Evolutionary conservation across 2,329 filamentous ascomycete species (phyloP).

Genomic region (Gnomoniopsis sp.): DNA sequence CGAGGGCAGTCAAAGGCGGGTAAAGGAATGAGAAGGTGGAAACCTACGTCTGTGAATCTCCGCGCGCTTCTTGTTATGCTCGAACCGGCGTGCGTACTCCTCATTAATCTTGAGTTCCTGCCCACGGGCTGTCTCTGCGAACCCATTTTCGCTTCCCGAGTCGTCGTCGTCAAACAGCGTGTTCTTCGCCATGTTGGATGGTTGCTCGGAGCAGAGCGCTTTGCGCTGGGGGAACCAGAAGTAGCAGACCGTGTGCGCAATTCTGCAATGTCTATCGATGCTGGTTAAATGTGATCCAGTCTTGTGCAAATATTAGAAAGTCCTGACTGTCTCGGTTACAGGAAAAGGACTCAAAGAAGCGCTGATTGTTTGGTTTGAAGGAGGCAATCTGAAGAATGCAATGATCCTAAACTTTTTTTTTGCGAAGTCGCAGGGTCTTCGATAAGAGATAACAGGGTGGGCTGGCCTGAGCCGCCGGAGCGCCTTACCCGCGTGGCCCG

Average conservation of each 20-base stretch:
- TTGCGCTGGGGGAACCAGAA: background rate
- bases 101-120: slow-evolving; percentile 76
- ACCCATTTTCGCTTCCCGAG: slow-evolving; percentile 39
- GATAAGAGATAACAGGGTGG: too few relatives aligned
- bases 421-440: too few relatives aligned
- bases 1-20: background rate
- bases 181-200: slow-evolving; percentile 38
- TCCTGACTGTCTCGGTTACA: background rate
- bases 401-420: too few relatives aligned
- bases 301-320: background rate
- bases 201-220: slow-evolving; percentile 1
- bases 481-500: too few relatives aligned
- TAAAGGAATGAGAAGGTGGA: background rate
- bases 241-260: background rate
- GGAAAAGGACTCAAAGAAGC: too few relatives aligned
- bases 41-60: slow-evolving; percentile 68
- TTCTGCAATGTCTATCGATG: background rate
- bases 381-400: too few relatives aligned
- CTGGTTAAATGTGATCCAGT: background rate
- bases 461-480: too few relatives aligned
- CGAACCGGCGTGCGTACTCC: slow-evolving; percentile 84
- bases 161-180: slow-evolving; percentile 49
- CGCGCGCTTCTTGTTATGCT: slow-evolving; percentile 96
- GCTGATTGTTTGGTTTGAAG: too few relatives aligned
- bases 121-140: slow-evolving; percentile 28